These are phyloP conservation scores for Bimuria novae-zelandiae DNA, from an alignment of 2,329 filamentous ascomycete species.

Conservation along the genomic window DNA sequence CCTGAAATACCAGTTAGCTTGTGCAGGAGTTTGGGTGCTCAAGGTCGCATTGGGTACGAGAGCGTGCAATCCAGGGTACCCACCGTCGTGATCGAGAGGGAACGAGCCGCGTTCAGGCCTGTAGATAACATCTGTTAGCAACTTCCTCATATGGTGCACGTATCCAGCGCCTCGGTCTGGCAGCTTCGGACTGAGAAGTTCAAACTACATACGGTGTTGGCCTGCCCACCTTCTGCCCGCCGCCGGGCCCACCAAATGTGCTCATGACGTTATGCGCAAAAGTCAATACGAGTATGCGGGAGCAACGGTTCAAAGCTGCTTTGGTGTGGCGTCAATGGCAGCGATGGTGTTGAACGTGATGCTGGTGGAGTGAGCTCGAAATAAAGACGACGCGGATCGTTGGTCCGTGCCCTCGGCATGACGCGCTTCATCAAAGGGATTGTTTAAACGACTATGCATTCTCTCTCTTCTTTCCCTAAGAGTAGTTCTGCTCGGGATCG, in stretches of 20 bases:
- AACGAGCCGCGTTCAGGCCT: conserved; percentile 93
- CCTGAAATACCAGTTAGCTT: conserved; percentile 57
- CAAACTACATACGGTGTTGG: conserved; percentile 71
- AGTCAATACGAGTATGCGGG: neutral
- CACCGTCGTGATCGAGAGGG: conserved; percentile 91
- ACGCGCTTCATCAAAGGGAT: conserved; percentile 13
- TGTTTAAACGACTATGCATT: neutral
- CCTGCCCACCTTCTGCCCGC: conserved; percentile 65
- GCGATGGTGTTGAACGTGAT: conserved; percentile 1
- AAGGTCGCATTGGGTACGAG: conserved; percentile 9
- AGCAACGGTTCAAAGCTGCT: neutral
- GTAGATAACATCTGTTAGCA: conserved; percentile 17
- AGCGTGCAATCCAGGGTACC: conserved; percentile 52
- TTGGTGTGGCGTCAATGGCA: conserved; percentile 9
- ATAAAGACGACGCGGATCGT: conserved; percentile 24
- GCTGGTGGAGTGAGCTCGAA: conserved; percentile 31
- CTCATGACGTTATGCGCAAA: conserved; percentile 56
- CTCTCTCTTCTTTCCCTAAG: neutral
- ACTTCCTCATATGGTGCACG: neutral
- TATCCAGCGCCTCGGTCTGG: neutral
- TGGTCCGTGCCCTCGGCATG: conserved; percentile 29
- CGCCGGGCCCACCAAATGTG: conserved; percentile 72
- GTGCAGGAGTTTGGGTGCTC: neutral
- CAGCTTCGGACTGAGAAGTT: conserved; percentile 9
- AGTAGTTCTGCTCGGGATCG: no score